Base-by-base conservation (phyloP, 805 yeast species). In the Yarrowia keelungensis region DNA sequence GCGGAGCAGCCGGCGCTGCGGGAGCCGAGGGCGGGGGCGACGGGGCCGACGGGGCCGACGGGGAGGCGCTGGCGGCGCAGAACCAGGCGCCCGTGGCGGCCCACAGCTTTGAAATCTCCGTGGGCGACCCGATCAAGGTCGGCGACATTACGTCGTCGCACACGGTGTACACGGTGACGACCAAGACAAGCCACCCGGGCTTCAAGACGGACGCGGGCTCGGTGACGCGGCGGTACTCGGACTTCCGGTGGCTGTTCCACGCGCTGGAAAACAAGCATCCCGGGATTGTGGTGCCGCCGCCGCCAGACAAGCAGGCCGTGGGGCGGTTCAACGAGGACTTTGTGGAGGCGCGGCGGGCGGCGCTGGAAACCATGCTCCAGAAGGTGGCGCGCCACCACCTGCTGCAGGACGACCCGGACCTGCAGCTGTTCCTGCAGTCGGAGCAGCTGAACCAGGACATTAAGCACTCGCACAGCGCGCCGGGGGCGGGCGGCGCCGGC, bases 231-330 rank as follows among this genome's bases (percentile, higher is more conserved):
- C 84, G 99, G 72, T 95, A 94, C 78, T 86, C 88, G 67, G 99
- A 95, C 77, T 94, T 95, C 78, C 81, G 97, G 70, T 94, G 98
- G 98, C 82, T 95, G 12, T 94, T 92, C 77, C 91, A 91, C 72
- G 97, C 93, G 73, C 81, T 95, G 35, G 90, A 90, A 74, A 85
- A 86, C 74, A 91, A 89, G 73, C 92, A 95, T 75, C 97, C 97
- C 43, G 99, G 99, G 0, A 83, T 84, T 69, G 88, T 95, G 45
- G 87, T 95, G 32, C 98, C 99, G 0, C 97, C 98, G 0, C 98
- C 98, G 4, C 93, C 98, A 0, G 97, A 91, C 70, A 97, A 95
- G 77, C 97, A 96, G 71, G 89, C 90, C 8, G 89, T 93, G 68
- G 98, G 98, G 5, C 84, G 97, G 71, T 92, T 95, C 78, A 92